Evolutionary conservation across 345 rosid genomes (phyloP).

Genomic region (Brassica nigra): DNA sequence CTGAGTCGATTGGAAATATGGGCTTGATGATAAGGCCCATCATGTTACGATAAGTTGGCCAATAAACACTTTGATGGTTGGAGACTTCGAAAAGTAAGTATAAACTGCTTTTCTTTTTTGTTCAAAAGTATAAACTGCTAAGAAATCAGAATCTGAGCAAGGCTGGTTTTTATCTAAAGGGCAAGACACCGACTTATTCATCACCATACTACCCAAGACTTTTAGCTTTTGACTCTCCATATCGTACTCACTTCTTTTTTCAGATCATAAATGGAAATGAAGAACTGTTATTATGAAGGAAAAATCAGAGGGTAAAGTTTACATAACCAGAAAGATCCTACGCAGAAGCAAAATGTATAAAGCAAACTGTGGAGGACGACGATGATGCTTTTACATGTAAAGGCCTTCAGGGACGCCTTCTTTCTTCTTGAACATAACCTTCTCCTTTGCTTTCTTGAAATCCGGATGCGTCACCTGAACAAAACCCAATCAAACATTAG

Average conservation of each 20-base stretch:
- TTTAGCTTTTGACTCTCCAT: background rate
- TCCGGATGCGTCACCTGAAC: conserved; percentile 80
- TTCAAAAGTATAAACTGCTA: too few relatives aligned
- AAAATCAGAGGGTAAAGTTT: background rate
- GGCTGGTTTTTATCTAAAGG: background rate
- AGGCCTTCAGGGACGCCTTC: conserved; percentile 99
- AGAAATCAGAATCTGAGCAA: background rate
- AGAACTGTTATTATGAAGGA: background rate
- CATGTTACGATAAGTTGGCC: too few relatives aligned
- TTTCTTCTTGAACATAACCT: conserved; percentile 99
- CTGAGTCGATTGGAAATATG: too few relatives aligned
- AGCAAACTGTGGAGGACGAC: conserved; percentile 5
- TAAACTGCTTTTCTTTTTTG: background rate
- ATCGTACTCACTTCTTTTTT: background rate
- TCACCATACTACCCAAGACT: background rate
- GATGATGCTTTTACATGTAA: conserved; percentile 59
- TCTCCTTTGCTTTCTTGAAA: conserved; percentile 95
- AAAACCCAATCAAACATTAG: background rate
- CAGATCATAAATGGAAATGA: background rate
- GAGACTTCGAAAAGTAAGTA: background rate
- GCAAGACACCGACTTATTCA: background rate
- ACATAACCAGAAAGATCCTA: conserved; percentile 24
- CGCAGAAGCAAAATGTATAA: conserved; percentile 24
- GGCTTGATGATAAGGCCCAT: too few relatives aligned
- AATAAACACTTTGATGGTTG: too few relatives aligned